Percentiles rank a stretch among this genome's conserved stretches.
phyloP scores from a whole-genome alignment of 1,284 basidiomycete species.

The Crucibulum cyathiforme region DNA sequence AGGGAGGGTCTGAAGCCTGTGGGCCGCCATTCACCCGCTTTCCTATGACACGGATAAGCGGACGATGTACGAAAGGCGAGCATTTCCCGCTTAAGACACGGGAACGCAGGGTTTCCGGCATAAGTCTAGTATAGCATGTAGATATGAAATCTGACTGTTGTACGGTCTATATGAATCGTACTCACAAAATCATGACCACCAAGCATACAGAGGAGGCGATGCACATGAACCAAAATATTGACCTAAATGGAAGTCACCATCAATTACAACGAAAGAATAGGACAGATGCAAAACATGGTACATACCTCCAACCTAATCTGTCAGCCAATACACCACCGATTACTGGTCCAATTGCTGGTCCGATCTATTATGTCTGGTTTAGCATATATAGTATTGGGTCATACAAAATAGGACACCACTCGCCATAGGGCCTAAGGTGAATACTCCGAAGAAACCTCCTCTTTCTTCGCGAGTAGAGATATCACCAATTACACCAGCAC shows the following conservation, averaged over 20 bases:
- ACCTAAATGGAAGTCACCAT: conserved; percentile 39
- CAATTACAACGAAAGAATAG: background rate
- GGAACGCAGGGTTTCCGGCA: conserved; percentile 67
- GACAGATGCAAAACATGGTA: conserved; percentile 8
- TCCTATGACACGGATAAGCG: conserved; percentile 63
- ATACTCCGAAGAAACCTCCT: conserved; percentile 60
- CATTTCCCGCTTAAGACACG: conserved; percentile 68
- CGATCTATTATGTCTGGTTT: conserved; percentile 40
- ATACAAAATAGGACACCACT: conserved; percentile 1
- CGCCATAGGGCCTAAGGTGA: conserved; percentile 50
- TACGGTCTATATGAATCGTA: conserved; percentile 7
- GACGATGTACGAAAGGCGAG: conserved; percentile 53
- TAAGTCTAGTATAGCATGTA: conserved; percentile 43
- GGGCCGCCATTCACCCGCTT: conserved; percentile 16
- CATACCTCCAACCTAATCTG: conserved; percentile 69
- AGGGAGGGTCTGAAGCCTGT: conserved; percentile 3
- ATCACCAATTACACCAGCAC: conserved; percentile 64
- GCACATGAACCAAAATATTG: conserved; percentile 83
- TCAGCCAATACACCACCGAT: conserved; percentile 67
- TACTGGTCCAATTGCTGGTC: conserved; percentile 58
- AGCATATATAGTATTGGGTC: background rate
- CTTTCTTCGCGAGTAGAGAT: conserved; percentile 58
- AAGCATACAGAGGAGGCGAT: conserved; percentile 64
- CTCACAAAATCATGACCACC: conserved; percentile 61
- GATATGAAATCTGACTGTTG: background rate